phyloP scores from a whole-genome alignment of 306 rosid genomes.

The Quercus engelmannii region DNA sequence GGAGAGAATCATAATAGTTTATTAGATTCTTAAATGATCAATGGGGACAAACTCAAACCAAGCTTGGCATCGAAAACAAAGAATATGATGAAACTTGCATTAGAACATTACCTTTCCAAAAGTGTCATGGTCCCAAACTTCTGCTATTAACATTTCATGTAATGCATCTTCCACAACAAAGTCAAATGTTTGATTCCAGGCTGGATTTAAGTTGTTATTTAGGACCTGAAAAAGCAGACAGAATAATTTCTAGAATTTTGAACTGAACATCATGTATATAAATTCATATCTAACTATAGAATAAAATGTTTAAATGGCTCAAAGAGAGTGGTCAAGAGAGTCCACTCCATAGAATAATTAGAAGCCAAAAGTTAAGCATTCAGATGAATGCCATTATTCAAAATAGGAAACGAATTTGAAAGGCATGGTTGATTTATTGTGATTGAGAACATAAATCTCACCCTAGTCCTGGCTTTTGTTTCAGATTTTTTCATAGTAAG shows the following conservation, averaged over 20 bases:
- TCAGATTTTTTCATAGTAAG: slow-evolving; percentile 74
- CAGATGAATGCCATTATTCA: neutral
- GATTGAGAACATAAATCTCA: slow-evolving; percentile 30
- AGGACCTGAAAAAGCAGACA: slow-evolving; percentile 56
- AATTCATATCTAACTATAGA: neutral
- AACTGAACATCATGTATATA: neutral
- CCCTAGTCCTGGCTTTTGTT: slow-evolving; percentile 77
- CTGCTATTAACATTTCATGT: slow-evolving; percentile 76
- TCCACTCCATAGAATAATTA: neutral
- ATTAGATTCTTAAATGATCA: neutral
- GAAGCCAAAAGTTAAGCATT: neutral
- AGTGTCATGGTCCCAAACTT: slow-evolving; percentile 93
- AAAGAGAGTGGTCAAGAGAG: neutral
- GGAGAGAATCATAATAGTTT: neutral
- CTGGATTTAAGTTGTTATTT: slow-evolving; percentile 73
- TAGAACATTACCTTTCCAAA: slow-evolving; percentile 75
- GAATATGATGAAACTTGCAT: neutral
- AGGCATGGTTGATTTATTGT: neutral
- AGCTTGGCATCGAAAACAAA: neutral
- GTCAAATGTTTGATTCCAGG: slow-evolving; percentile 95
- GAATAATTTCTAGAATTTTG: neutral
- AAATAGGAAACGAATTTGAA: neutral
- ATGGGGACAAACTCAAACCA: neutral
- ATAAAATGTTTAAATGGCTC: neutral
- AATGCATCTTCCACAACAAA: slow-evolving; percentile 93